phyloP scores from a whole-genome alignment of 148 eudicot genomes.

The Camellia sinensis region DNA sequence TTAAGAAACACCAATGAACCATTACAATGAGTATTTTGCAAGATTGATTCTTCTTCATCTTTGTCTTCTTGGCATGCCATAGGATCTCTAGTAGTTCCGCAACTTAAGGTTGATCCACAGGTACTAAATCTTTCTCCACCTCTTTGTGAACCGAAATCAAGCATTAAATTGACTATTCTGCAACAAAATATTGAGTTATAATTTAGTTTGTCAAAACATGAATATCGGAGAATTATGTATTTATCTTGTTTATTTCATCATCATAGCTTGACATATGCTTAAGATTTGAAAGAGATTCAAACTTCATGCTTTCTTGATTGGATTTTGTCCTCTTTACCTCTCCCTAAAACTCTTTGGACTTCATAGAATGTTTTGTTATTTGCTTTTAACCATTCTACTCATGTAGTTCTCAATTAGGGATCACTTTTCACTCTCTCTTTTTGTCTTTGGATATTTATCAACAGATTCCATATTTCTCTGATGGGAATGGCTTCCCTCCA shows the following conservation, averaged over 20 bases:
- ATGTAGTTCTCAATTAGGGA: background rate
- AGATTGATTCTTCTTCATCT: background rate
- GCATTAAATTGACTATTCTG: background rate
- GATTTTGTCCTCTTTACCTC: conserved; percentile 4
- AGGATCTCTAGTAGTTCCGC: too few species aligned
- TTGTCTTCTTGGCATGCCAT: background rate
- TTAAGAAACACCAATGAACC: background rate
- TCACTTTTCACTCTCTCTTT: background rate
- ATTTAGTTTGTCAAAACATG: background rate
- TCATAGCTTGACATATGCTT: background rate
- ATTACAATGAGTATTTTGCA: background rate
- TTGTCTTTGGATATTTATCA: background rate
- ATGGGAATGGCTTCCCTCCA: too few species aligned
- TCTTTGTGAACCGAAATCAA: background rate
- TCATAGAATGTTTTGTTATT: background rate
- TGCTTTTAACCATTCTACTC: background rate
- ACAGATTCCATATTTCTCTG: background rate
- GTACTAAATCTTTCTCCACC: background rate
- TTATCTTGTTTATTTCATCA: background rate
- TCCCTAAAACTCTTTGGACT: background rate
- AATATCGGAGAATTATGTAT: background rate
- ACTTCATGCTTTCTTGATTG: background rate
- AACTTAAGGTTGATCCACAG: background rate
- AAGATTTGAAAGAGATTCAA: background rate
- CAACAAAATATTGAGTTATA: background rate